Evolutionary conservation across 2,329 filamentous ascomycete species (phyloP).

Genomic region (Exophiala sp.): DNA sequence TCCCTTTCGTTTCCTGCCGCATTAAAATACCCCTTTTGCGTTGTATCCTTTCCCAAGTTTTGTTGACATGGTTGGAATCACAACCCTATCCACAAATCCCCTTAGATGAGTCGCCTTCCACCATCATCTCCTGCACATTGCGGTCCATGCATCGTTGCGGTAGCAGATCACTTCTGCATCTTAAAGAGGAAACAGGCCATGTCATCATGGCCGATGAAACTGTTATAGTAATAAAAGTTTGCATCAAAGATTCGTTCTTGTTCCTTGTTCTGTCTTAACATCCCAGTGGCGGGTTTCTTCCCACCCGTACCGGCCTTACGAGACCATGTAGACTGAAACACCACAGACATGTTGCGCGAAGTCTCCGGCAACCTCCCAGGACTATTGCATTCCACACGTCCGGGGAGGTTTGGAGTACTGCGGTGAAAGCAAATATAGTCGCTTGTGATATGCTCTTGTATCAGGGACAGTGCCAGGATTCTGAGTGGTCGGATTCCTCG

Average conservation of each 20-base stretch:
- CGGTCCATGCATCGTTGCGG: background rate
- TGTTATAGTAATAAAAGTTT: constrained; percentile 17
- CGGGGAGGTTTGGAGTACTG: too few species aligned
- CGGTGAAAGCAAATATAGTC: too few species aligned
- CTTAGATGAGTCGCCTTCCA: background rate
- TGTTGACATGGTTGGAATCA: constrained; percentile 5
- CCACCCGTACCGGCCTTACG: too few species aligned
- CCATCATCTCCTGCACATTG: background rate
- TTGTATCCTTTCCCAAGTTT: constrained; percentile 4
- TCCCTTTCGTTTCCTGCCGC: constrained; percentile 1
- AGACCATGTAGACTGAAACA: too few species aligned
- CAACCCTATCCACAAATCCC: background rate
- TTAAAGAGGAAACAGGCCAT: background rate
- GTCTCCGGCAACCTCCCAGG: too few species aligned
- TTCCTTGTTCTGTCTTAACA: too few species aligned
- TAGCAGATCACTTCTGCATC: background rate
- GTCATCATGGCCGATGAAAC: background rate
- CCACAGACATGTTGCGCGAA: too few species aligned
- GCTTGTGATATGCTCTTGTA: too few species aligned
- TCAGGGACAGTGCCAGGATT: too few species aligned
- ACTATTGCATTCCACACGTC: too few species aligned
- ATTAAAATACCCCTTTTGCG: constrained; percentile 12
- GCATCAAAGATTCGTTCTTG: background rate
- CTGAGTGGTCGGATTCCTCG: too few species aligned
- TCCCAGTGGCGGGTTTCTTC: too few species aligned